Evolutionary conservation across 768 basidiomycete genomes (phyloP), one percentile per base, ranked within the genome.

Genomic region (Amanita polypyramis): DNA sequence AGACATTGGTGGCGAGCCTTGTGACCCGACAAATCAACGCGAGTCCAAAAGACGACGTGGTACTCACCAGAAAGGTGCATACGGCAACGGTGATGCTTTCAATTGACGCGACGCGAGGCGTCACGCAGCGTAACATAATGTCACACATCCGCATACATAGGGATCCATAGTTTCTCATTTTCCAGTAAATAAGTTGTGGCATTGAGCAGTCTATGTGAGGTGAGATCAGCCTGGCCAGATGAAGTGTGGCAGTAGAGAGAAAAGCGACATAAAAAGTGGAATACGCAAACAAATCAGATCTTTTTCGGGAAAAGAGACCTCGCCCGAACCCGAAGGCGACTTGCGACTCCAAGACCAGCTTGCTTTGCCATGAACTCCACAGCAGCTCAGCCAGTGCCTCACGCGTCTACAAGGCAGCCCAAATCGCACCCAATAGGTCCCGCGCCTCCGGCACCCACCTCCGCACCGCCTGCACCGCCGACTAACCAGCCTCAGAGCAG

Each of bases 341-440:
- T 32, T 25, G 10, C 34, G 25, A 12, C 45, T 10, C 14, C 2
- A 39, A 14, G 11, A 14, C 4, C 25, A 27, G 25, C 7, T 9
- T 11, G 7, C 39, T 40, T 35, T 5, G 29, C 15, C 19, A 49
- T 49, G 47, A 50, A 43, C 39, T 52, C 55, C 45, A 41, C 47
- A 55, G 53, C 54, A 52, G 55, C 61, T 58, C 60, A 78, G 79
- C 73, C 76, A 76, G 63, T 69, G 53, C 66, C 66, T 52, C 66
- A 59, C 61, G 61, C 67, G 55, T 64, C 67, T 47, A 55, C 65
- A 20, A 70, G 67, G 43, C 67, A 62, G 23, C 62, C 71, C 15
- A 79, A 75, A 57, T 74, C 76, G 20, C 74, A 71, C n/a, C 73
- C 77, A n/a, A 54, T 69, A 36, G 75, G 76, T 20, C 79, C 76